phyloP scores from a whole-genome alignment of 345 rosid species.

The Lepidium africanum region DNA sequence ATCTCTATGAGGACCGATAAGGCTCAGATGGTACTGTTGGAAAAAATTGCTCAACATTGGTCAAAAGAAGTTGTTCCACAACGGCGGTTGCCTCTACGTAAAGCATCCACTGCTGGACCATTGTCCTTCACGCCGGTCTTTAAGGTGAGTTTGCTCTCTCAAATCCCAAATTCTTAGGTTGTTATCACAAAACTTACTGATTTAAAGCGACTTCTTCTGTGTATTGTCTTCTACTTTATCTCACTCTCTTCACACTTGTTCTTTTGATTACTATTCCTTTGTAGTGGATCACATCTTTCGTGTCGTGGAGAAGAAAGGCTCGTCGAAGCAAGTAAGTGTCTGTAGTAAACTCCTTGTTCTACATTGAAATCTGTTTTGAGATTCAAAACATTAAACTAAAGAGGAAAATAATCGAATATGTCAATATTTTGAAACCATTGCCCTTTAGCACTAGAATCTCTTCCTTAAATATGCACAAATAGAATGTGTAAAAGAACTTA shows the following conservation, averaged over 20 bases:
- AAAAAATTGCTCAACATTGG: constrained; percentile 93
- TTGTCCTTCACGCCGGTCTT: constrained; percentile 54
- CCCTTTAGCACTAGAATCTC: not conserved
- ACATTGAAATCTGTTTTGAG: not conserved
- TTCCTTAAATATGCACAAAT: not conserved
- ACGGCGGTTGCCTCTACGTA: constrained; percentile 37
- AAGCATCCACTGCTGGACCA: constrained; percentile 36
- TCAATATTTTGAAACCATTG: not conserved
- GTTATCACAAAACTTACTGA: not conserved
- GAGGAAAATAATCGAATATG: not conserved
- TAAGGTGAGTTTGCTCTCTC: constrained; percentile 48
- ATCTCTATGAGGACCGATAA: constrained; percentile 90
- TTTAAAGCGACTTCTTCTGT: not conserved
- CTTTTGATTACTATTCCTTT: not conserved
- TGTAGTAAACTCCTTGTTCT: not conserved
- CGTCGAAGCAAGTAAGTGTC: constrained; percentile 78
- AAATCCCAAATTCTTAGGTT: not conserved
- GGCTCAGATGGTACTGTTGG: constrained; percentile 72
- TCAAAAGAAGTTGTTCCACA: constrained; percentile 71
- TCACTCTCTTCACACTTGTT: not conserved
- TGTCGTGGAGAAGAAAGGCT: constrained; percentile 83
- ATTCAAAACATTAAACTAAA: not conserved
- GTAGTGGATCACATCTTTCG: constrained; percentile 76
- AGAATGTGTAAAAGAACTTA: not conserved
- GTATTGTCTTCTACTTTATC: not conserved